Percentiles rank a stretch among this genome's conserved stretches.
phyloP scores from a whole-genome alignment of 345 rosid genomes.

The Sonneratia alba region DNA sequence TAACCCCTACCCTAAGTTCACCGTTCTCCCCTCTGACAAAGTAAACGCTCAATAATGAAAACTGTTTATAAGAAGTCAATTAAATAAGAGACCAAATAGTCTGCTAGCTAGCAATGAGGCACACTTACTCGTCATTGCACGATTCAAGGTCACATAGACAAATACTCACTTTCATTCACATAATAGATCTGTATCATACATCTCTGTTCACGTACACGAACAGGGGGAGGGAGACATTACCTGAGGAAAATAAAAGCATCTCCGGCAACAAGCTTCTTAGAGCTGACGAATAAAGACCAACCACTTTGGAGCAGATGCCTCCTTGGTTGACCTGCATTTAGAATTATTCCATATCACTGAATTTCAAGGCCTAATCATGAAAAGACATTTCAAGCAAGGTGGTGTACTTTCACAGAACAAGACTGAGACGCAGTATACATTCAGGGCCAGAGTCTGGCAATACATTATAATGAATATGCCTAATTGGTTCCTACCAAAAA shows the following conservation, averaged over 20 bases:
- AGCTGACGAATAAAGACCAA: slow-evolving; percentile 53
- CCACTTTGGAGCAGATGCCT: slow-evolving; percentile 68
- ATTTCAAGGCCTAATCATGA: neutral
- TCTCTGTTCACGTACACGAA: neutral
- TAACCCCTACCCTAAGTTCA: slow-evolving; percentile 57
- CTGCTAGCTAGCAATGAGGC: neutral
- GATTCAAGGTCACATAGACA: neutral
- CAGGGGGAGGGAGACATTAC: slow-evolving; percentile 11
- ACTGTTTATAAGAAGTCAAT: neutral
- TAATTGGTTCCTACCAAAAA: too few species aligned
- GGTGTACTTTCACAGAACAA: neutral
- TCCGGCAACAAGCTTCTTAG: slow-evolving; percentile 62
- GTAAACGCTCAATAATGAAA: neutral
- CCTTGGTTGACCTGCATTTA: slow-evolving; percentile 44
- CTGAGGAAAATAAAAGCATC: slow-evolving; percentile 63
- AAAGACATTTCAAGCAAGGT: neutral
- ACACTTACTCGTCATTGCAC: neutral
- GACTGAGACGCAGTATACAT: neutral
- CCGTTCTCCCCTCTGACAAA: slow-evolving; percentile 41
- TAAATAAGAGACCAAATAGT: neutral
- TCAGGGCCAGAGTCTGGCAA: neutral
- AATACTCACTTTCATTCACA: too few species aligned
- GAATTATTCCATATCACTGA: neutral
- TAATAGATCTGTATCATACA: neutral
- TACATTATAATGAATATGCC: neutral